These are phyloP conservation scores for Parsonsia alboflavescens DNA, from an alignment of 257 asterid genomes.

Conservation along the genomic window DNA sequence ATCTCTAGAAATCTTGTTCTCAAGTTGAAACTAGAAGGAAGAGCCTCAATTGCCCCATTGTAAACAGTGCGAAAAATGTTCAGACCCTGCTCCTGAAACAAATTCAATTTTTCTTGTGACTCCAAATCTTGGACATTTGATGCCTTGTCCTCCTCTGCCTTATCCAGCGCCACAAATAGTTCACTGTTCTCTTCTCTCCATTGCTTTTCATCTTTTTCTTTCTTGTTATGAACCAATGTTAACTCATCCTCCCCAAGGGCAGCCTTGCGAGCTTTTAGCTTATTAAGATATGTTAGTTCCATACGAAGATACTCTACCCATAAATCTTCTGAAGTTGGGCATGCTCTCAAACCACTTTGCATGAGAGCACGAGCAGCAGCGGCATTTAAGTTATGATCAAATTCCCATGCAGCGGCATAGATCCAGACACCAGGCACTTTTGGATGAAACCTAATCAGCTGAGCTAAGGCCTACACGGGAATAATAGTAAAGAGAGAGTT, in stretches of 20 bases:
- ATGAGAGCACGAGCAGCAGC: slow-evolving; percentile 87
- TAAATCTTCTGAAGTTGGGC: slow-evolving; percentile 81
- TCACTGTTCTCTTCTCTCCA: slow-evolving; percentile 76
- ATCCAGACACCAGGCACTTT: slow-evolving; percentile 89
- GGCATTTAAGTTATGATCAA: slow-evolving; percentile 75
- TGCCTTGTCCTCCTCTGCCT: slow-evolving; percentile 32
- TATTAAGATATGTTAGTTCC: slow-evolving; percentile 91
- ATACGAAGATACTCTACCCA: slow-evolving; percentile 95
- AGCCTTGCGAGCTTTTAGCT: slow-evolving; percentile 74
- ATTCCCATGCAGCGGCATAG: slow-evolving; percentile 97
- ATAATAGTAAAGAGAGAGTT: slow-evolving; percentile 8
- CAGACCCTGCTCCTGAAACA: slow-evolving; percentile 57
- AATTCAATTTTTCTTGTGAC: slow-evolving; percentile 45
- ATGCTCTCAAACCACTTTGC: slow-evolving; percentile 91
- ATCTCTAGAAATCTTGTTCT: slow-evolving; percentile 72
- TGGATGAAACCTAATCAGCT: slow-evolving; percentile 80
- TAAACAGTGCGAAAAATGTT: slow-evolving; percentile 58
- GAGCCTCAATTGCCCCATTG: slow-evolving; percentile 58
- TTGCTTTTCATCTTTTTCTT: slow-evolving; percentile 46
- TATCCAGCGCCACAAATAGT: slow-evolving; percentile 59
- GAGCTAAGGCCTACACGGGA: slow-evolving; percentile 63
- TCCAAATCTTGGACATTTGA: slow-evolving; percentile 39
- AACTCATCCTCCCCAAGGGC: slow-evolving; percentile 71
- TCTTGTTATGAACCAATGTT: slow-evolving; percentile 24
- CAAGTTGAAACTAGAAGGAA: slow-evolving; percentile 64